Conservation (phyloP, 176 grass and related monocot genomes). For the Cenchrus purpureus region DNA sequence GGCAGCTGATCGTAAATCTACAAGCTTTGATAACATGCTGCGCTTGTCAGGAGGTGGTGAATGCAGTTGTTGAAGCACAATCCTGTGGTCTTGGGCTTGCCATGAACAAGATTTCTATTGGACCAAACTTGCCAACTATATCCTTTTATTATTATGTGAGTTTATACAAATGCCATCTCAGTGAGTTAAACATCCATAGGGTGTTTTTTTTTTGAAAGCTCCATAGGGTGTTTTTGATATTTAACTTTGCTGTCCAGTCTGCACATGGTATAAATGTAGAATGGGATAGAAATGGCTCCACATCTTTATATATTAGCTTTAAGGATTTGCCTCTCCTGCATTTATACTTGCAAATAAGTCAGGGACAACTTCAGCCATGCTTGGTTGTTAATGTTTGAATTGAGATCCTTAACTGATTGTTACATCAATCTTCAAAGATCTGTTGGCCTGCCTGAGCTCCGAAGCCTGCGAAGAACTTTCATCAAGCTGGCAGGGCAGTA, state of each 20-base stretch:
- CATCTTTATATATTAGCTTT: not conserved
- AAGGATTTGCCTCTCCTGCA: not conserved
- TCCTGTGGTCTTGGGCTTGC: constrained; percentile 62
- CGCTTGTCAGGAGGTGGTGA: constrained; percentile 76
- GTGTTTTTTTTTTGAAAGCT: not conserved
- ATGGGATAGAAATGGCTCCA: not conserved
- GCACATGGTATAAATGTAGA: not conserved
- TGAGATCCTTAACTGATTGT: constrained; percentile 60
- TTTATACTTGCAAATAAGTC: constrained; percentile 8
- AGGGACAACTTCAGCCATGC: not conserved
- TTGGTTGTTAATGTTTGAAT: not conserved
- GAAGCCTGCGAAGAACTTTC: constrained; percentile 83
- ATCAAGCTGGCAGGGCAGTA: constrained; percentile 83
- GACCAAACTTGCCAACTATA: constrained; percentile 82
- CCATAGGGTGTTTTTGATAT: not conserved
- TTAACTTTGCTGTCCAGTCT: not conserved
- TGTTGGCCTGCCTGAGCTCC: constrained; percentile 82
- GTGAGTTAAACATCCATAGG: not conserved
- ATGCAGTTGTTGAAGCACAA: constrained; percentile 83
- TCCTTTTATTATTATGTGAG: constrained; percentile 55
- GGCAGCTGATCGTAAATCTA: not conserved
- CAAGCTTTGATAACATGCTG: constrained; percentile 8
- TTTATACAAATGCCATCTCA: constrained; percentile 20
- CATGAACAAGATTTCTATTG: constrained; percentile 71
- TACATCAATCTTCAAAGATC: constrained; percentile 80